Percentiles rank a stretch among this genome's conserved stretches.
Evolutionary conservation across 1,139 yeast species (phyloP).

Genomic region (Yamadazyma siamensis): DNA sequence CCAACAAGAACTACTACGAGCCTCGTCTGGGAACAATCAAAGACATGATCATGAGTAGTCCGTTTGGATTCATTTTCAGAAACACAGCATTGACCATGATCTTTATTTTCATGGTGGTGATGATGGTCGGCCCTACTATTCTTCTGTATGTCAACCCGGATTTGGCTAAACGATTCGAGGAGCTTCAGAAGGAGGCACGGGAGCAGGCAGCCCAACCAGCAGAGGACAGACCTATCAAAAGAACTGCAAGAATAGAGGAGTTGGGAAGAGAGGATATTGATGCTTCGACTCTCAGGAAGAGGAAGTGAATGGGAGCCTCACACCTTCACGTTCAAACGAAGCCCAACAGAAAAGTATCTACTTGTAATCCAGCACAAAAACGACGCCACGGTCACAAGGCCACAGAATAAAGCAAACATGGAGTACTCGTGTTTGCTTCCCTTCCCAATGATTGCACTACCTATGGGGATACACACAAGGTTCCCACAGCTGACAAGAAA

Average conservation of each 20-base stretch:
- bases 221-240: not conserved
- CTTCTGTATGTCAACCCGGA: constrained; percentile 35
- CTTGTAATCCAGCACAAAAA: constrained; percentile 29
- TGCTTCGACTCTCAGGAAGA: no score
- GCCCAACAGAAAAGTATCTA: constrained; percentile 16
- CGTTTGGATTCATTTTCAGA: constrained; percentile 42
- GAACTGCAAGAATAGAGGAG: constrained; percentile 8
- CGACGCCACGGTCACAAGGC: constrained; percentile 26
- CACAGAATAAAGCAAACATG: constrained; percentile 35
- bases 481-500: constrained; percentile 39
- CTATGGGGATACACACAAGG: constrained; percentile 42
- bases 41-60: constrained; percentile 38
- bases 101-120: constrained; percentile 26
- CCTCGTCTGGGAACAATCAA: constrained; percentile 27
- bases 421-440: constrained; percentile 28
- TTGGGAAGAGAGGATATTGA: constrained; percentile 3
- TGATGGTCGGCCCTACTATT: constrained; percentile 34
- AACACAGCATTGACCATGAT: constrained; percentile 34
- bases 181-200: constrained; percentile 17
- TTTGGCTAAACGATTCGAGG: constrained; percentile 32
- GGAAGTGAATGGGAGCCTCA: not conserved
- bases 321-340: not conserved
- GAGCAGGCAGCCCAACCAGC: not conserved
- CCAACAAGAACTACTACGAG: constrained; percentile 34
- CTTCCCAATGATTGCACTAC: constrained; percentile 36